phyloP scores from a whole-genome alignment of 768 basidiomycete species.

The Boletus rex-veris region DNA sequence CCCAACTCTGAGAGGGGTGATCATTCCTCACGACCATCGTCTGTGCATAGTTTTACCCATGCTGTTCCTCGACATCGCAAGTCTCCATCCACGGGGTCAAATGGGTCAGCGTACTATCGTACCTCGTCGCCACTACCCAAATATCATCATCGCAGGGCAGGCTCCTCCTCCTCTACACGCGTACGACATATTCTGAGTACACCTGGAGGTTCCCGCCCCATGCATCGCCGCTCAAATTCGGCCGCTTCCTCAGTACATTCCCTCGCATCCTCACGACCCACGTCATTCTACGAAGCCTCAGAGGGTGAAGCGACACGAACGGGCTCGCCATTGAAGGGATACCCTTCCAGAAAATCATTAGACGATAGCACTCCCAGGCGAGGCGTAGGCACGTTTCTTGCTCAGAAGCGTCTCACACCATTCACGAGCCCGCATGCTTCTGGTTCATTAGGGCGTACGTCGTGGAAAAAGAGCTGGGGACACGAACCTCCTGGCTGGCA shows the following conservation, averaged over 20 bases:
- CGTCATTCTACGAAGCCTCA: constrained; percentile 73
- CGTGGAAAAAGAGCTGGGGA: constrained; percentile 91
- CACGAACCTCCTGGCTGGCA: constrained; percentile 86
- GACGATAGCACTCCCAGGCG: constrained; percentile 45
- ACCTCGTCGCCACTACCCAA: constrained; percentile 73
- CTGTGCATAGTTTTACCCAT: constrained; percentile 73
- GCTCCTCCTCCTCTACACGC: constrained; percentile 80
- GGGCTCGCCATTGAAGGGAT: constrained; percentile 58
- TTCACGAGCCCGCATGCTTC: constrained; percentile 56
- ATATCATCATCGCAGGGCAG: constrained; percentile 72
- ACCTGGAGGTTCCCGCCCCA: constrained; percentile 34
- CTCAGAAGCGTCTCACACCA: constrained; percentile 76
- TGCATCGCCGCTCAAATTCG: constrained; percentile 73
- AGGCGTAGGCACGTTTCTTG: constrained; percentile 62
- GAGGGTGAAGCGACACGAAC: constrained; percentile 65
- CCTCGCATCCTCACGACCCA: constrained; percentile 68
- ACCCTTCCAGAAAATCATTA: constrained; percentile 42
- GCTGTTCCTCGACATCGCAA: constrained; percentile 55
- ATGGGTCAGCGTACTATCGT: constrained; percentile 59
- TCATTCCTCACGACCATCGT: constrained; percentile 75
- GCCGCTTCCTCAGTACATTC: constrained; percentile 77
- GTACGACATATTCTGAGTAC: constrained; percentile 58
- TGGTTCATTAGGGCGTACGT: constrained; percentile 56
- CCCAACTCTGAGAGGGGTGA: constrained; percentile 86
- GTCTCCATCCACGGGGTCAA: constrained; percentile 75